Conservation (phyloP, 2,329 filamentous ascomycete species). For the Chrysoporthe austroafricana region DNA sequence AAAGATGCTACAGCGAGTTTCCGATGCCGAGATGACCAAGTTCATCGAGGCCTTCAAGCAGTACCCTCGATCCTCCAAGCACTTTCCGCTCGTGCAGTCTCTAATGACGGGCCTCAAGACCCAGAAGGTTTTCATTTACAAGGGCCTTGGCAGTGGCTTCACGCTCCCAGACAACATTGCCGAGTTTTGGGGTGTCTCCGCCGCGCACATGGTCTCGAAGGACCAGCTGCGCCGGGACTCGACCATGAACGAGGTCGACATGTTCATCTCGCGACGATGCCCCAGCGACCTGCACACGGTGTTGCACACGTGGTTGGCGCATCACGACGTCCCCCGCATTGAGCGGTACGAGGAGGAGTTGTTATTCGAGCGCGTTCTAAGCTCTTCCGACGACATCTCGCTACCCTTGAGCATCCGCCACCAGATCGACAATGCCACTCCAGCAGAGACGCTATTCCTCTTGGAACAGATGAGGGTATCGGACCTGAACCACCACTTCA, state of each 20-base stretch:
- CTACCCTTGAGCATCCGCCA: conserved; percentile 36
- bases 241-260: conserved; percentile 33
- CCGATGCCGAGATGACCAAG: conserved; percentile 35
- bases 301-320: conserved; percentile 44
- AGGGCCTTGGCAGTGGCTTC: conserved; percentile 44
- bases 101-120: conserved; percentile 37
- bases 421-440: conserved; percentile 36
- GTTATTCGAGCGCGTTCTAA: conserved; percentile 33
- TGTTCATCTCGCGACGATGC: conserved; percentile 42
- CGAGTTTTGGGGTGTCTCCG: conserved; percentile 42
- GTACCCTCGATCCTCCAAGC: conserved; percentile 30
- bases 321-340: conserved; percentile 39
- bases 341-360: conserved; percentile 40
- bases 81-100: conserved; percentile 33
- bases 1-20: conserved; percentile 38
- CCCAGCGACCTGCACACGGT: conserved; percentile 38
- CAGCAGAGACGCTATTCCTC: conserved; percentile 38
- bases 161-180: conserved; percentile 36
- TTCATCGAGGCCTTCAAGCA: conserved; percentile 33
- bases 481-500: conserved; percentile 33
- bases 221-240: conserved; percentile 24
- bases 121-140: conserved; percentile 36
- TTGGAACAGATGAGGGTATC: conserved; percentile 39
- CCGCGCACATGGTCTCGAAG: conserved; percentile 17
- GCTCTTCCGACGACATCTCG: background rate